Conservation (phyloP, 2,329 filamentous ascomycete species). For the Parafenestella ontariensis region DNA sequence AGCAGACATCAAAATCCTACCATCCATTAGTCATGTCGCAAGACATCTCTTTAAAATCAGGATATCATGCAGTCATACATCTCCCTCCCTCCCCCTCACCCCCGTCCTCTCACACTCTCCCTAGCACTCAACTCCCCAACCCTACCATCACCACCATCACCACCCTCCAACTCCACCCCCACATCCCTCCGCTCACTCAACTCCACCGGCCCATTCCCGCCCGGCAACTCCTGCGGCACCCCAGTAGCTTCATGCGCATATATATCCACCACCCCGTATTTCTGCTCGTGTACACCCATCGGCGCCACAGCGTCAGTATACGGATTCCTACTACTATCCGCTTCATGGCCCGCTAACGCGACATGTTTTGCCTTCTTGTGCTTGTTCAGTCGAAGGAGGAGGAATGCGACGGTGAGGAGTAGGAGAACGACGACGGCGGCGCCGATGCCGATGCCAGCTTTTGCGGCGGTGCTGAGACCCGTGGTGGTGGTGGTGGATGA, state of each 20-base stretch:
- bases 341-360: too few relatives aligned
- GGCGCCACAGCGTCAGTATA: too few relatives aligned
- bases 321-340: too few relatives aligned
- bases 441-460: slow-evolving; percentile 16
- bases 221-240: neutral
- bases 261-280: neutral
- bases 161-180: neutral
- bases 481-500: neutral
- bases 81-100: too few relatives aligned
- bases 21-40: too few relatives aligned
- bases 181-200: neutral
- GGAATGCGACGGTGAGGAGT: neutral
- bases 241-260: neutral
- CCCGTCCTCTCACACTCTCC: too few relatives aligned
- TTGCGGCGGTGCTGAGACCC: slow-evolving; percentile 9
- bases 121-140: neutral
- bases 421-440: slow-evolving; percentile 5
- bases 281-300: slow-evolving; percentile 1
- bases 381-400: neutral
- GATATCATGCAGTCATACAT: too few relatives aligned
- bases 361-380: neutral
- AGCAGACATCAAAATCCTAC: too few relatives aligned
- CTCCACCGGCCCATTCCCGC: neutral
- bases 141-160: neutral
- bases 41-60: too few relatives aligned